Evolutionary conservation across 2,329 filamentous ascomycete species (phyloP).

Genomic region (Exophiala sp.): DNA sequence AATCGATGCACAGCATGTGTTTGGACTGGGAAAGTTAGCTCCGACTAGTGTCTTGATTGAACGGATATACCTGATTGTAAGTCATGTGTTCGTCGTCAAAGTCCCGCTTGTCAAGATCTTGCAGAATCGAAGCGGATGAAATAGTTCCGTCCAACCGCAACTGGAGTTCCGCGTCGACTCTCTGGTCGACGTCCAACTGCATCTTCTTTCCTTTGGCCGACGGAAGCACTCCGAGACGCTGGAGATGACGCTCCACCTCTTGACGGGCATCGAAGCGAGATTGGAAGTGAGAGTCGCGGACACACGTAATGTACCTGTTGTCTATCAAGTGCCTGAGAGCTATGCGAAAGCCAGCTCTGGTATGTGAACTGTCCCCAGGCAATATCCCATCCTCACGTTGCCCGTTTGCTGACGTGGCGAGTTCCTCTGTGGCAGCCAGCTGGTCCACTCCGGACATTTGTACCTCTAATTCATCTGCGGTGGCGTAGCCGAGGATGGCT

Average conservation of each 20-base stretch:
- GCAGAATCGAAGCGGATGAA: constrained; percentile 7
- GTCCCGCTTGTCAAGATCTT: constrained; percentile 6
- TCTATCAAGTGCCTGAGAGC: constrained; percentile 12
- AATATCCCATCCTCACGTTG: neutral
- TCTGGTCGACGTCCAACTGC: constrained; percentile 56
- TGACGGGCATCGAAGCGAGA: constrained; percentile 51
- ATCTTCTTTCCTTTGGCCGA: constrained; percentile 55
- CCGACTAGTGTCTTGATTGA: neutral
- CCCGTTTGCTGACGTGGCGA: constrained; percentile 1
- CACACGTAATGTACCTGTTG: constrained; percentile 18
- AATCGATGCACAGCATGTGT: constrained; percentile 18
- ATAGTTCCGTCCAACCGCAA: constrained; percentile 35
- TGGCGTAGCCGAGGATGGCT: constrained; percentile 69
- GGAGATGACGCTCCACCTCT: constrained; percentile 58
- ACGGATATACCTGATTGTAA: constrained; percentile 4
- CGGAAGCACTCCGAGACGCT: constrained; percentile 48
- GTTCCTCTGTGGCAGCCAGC: neutral
- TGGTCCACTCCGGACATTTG: constrained; percentile 7
- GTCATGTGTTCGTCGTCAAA: neutral
- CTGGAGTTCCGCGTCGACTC: constrained; percentile 50
- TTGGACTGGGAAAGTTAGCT: constrained; percentile 11
- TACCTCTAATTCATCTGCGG: constrained; percentile 42
- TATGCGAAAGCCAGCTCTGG: constrained; percentile 5
- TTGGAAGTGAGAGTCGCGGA: constrained; percentile 41
- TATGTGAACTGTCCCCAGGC: neutral